Evolutionary conservation across 805 yeast species (phyloP), one percentile per base, ranked within the genome.

Genomic region (Candida maris): DNA sequence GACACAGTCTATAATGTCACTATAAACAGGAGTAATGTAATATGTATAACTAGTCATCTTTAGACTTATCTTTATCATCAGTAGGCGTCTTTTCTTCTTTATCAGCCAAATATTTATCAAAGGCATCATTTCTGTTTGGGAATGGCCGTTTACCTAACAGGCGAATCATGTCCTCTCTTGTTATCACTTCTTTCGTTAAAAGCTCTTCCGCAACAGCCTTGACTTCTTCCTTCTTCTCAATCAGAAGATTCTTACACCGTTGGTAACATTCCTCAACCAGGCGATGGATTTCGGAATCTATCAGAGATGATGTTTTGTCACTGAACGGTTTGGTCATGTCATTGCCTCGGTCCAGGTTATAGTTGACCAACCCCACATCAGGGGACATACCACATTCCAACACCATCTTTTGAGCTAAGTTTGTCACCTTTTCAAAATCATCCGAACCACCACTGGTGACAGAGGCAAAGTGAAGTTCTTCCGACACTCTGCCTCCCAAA

Each of bases 391-490:
- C 96, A 39, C 85, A 72, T 51, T 77, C 79, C 26, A 87, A 75
- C 21, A 89, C 95, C 97, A 89, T 89, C 15, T 81, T 78, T 49
- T 78, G 81, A 3, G 96, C 96, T 75, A 89, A 82, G 48, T 75
- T 78, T 1, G 96, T 88, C 25, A 88, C 85, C 56, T 89, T 86
- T 61, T 86, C 85, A 68, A 89, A 88, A 61, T 89, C 97, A 59
- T 88, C 96, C 29, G 83, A 77, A 0, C 94, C 96, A 41, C 97
- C 97, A 44, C 88, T 79, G 2, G 96, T 89, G 4, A 89, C 96
- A 1, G 88, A 75, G 28, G 75, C 75, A 59, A 88, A 89, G 60
- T 88, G 91, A 27, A 89, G 57, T 62, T 89, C 96, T 63, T 89
- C 97, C 40, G 89, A 78, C 3, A 86, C 95, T 52, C 96, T 71